These are phyloP conservation scores for Trichoderma arundinaceum DNA, from an alignment of 2,329 filamentous ascomycete species.

Conservation along the genomic window DNA sequence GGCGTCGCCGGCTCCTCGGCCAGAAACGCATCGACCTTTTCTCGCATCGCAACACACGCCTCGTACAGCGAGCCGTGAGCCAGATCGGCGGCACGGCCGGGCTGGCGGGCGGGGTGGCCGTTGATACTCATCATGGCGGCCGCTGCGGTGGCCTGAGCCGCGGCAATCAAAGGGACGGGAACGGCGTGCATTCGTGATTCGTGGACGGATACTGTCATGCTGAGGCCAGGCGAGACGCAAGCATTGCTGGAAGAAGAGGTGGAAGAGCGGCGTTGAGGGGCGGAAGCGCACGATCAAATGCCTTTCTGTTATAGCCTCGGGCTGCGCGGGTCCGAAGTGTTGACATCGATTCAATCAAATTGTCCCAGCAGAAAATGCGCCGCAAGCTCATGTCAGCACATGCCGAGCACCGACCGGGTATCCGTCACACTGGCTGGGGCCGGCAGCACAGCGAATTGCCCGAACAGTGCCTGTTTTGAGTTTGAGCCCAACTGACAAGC, in stretches of 20 bases:
- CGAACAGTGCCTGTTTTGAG: no score
- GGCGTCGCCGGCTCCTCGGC: conserved; percentile 13
- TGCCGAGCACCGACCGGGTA: not conserved
- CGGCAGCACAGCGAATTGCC: no score
- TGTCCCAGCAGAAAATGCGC: not conserved
- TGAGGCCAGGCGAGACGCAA: not conserved
- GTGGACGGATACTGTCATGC: conserved; percentile 19
- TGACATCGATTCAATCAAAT: not conserved
- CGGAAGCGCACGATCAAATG: not conserved
- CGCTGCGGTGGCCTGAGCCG: not conserved
- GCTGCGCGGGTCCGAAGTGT: not conserved
- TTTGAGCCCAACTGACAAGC: no score
- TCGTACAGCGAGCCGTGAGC: conserved; percentile 24
- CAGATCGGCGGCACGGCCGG: not conserved
- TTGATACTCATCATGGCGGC: conserved; percentile 8
- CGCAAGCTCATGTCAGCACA: not conserved
- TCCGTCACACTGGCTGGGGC: no score
- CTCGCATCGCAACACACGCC: conserved; percentile 23
- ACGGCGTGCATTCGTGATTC: conserved; percentile 20
- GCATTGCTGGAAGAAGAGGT: not conserved
- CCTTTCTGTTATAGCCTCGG: not conserved
- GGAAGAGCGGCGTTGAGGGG: no score
- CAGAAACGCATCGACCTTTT: conserved; percentile 29
- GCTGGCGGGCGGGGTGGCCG: conserved; percentile 10
- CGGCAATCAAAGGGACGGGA: conserved; percentile 4